Evolutionary conservation across 805 yeast genomes (phyloP), one percentile per base, ranked within the genome.

Genomic region (Wickerhamomyces hampshirensis): DNA sequence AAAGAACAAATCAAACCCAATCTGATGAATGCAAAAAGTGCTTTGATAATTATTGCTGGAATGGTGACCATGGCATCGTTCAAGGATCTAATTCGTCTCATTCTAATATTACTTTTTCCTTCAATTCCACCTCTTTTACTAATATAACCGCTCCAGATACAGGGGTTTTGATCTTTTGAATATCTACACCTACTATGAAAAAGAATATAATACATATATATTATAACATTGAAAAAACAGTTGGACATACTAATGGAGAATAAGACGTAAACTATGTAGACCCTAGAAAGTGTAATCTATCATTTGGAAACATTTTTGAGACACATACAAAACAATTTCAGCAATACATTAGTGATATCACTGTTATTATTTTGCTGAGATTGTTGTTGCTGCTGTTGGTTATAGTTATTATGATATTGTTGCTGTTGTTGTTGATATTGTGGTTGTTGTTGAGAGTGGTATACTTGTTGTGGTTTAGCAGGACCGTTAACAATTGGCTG

Each of bases 31-130:
- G 95, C 63, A 61, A 73, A 46, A 40, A 61, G 37, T 85, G 95
- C 56, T 83, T 85, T 54, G 58, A 63, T 27, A 63, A 62, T 8
- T 84, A 84, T 58, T 85, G 95, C 61, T 85, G 87, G 87, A 65
- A 71, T 40, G 87, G 86, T 24, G 43, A 58, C 3, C 21, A 16
- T 18, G 30, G 23, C 18, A 9, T 8, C 33, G 4, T 31, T 30
- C 26, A 23, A 29, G 15, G 24, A 11, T 21, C 24, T 11, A 21
- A 21, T 21, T 7, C 24, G 7, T 8, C 24, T 28, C 24, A 26
- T 32, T 18, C 42, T n/a, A 34, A 31, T 17, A 39, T 36, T 12
- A 29, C 30, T 32, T 21, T 8, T 11, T 21, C 24, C 11, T 21
- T 21, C 24, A 21, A 21, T 21, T 21, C 24, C 24, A 21, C 24